Evolutionary conservation across 2,329 filamentous ascomycete genomes (phyloP).

Genomic region (Triangularia setosa): DNA sequence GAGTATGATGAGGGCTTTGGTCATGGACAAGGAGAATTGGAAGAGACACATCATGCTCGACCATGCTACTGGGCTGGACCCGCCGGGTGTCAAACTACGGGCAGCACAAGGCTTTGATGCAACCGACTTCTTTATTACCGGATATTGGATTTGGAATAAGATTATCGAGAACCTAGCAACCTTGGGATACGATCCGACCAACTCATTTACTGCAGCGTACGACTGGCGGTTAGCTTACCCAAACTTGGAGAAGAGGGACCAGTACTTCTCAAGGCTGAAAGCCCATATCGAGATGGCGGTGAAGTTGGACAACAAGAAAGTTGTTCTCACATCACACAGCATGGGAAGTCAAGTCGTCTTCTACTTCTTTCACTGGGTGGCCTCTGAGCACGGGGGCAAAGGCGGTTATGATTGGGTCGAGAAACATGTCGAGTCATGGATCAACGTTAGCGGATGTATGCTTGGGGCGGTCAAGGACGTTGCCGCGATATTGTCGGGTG

Average conservation of each 20-base stretch:
- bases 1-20: constrained; percentile 96
- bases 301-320: constrained; percentile 70
- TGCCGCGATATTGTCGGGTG: constrained; percentile 85
- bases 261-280: constrained; percentile 90
- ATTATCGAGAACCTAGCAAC: constrained; percentile 95
- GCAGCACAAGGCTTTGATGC: constrained; percentile 97
- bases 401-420: constrained; percentile 90
- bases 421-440: constrained; percentile 85
- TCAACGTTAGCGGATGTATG: constrained; percentile 98
- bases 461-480: constrained; percentile 88
- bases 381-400: constrained; percentile 70
- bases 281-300: constrained; percentile 83
- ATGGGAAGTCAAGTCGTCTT: constrained; percentile 97
- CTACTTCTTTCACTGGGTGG: constrained; percentile 75
- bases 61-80: constrained; percentile 84
- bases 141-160: constrained; percentile 99
- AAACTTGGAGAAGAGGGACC: constrained; percentile 85
- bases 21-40: constrained; percentile 90
- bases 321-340: constrained; percentile 84
- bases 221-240: constrained; percentile 91
- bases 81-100: constrained; percentile 81
- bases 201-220: constrained; percentile 66
- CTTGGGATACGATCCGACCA: constrained; percentile 88
- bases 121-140: constrained; percentile 87
- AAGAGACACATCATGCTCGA: constrained; percentile 97